Percentiles rank a stretch among this genome's conserved stretches.
Evolutionary conservation across 139 green algal genomes (phyloP).

Genomic region (Yamagishiella unicocca): DNA sequence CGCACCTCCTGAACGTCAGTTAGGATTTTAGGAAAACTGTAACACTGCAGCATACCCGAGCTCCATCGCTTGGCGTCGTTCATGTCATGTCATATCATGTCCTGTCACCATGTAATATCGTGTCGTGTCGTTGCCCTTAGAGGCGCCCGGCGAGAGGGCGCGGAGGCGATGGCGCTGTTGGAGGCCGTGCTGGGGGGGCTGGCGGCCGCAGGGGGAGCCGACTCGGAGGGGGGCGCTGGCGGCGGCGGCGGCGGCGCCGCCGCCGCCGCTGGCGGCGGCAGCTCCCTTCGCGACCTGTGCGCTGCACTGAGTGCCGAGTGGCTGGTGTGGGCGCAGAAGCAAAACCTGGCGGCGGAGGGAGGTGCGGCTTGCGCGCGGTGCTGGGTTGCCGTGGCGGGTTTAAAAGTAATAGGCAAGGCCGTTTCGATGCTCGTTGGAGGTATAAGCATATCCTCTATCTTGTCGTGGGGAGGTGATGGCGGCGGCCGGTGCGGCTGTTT

Average conservation of each 20-base stretch:
- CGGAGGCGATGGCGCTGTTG: conserved; percentile 46
- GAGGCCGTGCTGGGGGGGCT: conserved; percentile 30
- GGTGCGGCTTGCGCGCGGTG: no score
- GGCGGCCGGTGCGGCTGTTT: no score
- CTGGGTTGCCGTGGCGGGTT: no score
- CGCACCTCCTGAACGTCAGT: no score
- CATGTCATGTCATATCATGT: no score
- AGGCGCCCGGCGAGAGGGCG: conserved; percentile 35
- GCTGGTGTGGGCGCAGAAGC: conserved; percentile 40
- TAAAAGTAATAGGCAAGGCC: no score
- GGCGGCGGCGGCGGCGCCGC: background rate
- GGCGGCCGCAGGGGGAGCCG: background rate
- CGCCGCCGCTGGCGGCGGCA: background rate
- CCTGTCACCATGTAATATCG: background rate
- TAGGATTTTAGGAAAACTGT: no score
- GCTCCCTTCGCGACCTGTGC: conserved; percentile 26
- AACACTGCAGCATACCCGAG: no score
- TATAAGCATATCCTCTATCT: no score
- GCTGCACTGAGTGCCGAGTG: conserved; percentile 29
- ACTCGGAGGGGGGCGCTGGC: background rate
- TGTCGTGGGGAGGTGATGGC: no score
- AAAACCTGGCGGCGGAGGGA: background rate
- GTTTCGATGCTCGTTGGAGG: no score
- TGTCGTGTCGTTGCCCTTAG: conserved; percentile 6
- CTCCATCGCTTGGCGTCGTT: no score